These are phyloP conservation scores for Collybiopsis luxurians DNA, from an alignment of 768 basidiomycete genomes.

Conservation along the genomic window DNA sequence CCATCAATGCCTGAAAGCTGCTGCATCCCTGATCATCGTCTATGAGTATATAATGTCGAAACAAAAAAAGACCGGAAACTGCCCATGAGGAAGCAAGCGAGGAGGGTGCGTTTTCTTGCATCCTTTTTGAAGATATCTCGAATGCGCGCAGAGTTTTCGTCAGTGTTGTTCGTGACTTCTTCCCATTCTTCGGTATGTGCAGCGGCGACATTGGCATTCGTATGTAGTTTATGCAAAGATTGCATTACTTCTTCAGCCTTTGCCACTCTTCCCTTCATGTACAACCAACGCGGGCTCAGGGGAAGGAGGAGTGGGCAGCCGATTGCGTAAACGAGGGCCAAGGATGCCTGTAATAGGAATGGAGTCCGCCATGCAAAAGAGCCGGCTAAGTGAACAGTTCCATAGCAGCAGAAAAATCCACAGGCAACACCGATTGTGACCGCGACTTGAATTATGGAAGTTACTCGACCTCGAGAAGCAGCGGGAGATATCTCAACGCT, in stretches of 20 bases:
- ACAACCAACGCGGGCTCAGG: neutral
- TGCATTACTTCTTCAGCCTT: neutral
- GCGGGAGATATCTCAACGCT: neutral
- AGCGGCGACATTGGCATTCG: neutral
- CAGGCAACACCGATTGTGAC: neutral
- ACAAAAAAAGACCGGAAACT: neutral
- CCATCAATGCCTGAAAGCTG: neutral
- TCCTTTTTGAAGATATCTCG: neutral
- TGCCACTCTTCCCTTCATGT: neutral
- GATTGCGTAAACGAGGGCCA: neutral
- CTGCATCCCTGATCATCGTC: neutral
- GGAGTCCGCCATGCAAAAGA: neutral
- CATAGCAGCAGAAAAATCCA: neutral
- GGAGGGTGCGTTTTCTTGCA: neutral
- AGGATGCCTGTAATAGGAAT: neutral
- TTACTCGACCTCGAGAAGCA: neutral
- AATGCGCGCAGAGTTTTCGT: neutral
- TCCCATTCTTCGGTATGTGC: neutral
- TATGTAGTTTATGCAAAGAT: neutral
- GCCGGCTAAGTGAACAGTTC: neutral
- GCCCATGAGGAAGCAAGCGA: neutral
- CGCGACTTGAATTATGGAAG: neutral
- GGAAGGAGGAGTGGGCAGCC: neutral
- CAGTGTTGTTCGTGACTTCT: neutral
- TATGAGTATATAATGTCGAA: neutral